phyloP scores from a whole-genome alignment of 2,329 filamentous ascomycete species.

The Thelonectria blattea region DNA sequence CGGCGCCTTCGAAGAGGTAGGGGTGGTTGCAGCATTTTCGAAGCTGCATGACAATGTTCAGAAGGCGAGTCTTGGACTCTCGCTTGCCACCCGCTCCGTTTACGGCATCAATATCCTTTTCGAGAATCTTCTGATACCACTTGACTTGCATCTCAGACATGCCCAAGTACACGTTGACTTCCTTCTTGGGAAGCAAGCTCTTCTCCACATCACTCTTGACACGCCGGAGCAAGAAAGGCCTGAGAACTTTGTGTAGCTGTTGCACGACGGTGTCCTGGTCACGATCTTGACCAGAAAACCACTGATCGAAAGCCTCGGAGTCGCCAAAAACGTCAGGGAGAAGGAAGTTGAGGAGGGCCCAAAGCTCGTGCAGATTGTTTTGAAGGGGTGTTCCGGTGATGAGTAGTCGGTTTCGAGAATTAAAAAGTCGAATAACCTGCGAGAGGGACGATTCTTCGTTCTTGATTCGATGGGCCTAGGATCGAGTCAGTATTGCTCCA shows the following conservation, averaged over 20 bases:
- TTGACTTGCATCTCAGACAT: conserved; percentile 99
- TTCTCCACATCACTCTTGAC: conserved; percentile 99
- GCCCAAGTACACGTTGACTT: conserved; percentile 94
- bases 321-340: conserved; percentile 99
- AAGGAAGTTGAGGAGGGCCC: conserved; percentile 96
- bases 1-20: conserved; percentile 96
- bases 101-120: conserved; percentile 98
- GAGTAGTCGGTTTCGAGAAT: conserved; percentile 90
- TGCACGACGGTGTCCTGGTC: conserved; percentile 97
- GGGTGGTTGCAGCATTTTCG: conserved; percentile 99
- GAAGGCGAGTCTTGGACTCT: conserved; percentile 93
- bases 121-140: conserved; percentile 98
- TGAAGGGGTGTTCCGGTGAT: conserved; percentile 97
- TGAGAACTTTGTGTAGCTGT: conserved; percentile 89
- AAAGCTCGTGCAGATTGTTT: conserved; percentile 97
- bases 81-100: conserved; percentile 96
- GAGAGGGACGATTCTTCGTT: conserved; percentile 98
- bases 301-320: conserved; percentile 94
- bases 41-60: conserved; percentile 99
- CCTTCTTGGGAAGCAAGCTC: conserved; percentile 95
- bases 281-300: conserved; percentile 89
- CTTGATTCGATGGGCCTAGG: conserved; percentile 88
- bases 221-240: conserved; percentile 91
- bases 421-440: conserved; percentile 95
- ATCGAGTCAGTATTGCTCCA: conserved; percentile 23